Evolutionary conservation across 1,284 basidiomycete species (phyloP).

Genomic region (Cutaneotrichosporon sp.): DNA sequence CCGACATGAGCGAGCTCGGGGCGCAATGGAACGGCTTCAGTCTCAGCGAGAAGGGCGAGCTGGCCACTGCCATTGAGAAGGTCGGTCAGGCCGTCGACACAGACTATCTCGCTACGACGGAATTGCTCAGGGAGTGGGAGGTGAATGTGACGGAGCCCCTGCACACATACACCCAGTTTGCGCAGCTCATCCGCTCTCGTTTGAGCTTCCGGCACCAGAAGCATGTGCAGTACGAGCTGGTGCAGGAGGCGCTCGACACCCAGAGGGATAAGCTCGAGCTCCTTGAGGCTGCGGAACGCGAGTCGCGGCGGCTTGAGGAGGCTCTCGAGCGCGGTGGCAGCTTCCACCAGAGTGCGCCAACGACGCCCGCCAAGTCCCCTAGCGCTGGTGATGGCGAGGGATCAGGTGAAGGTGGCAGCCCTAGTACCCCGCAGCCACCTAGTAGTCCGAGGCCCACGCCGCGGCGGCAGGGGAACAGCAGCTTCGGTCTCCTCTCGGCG

Average conservation of each 20-base stretch:
- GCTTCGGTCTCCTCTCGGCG: constrained; percentile 84
- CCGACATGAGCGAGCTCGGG: constrained; percentile 91
- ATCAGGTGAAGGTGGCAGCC: background rate
- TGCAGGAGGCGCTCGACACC: constrained; percentile 79
- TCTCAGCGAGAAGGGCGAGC: constrained; percentile 55
- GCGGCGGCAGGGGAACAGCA: constrained; percentile 38
- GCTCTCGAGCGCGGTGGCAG: constrained; percentile 58
- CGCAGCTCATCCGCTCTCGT: constrained; percentile 85
- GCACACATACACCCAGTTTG: constrained; percentile 94
- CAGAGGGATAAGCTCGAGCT: constrained; percentile 85
- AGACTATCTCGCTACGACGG: constrained; percentile 86
- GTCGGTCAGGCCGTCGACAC: constrained; percentile 88
- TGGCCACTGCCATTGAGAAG: constrained; percentile 45
- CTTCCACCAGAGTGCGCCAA: constrained; percentile 14
- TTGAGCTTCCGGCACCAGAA: constrained; percentile 95
- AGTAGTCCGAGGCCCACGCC: constrained; percentile 8
- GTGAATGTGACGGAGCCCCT: constrained; percentile 91
- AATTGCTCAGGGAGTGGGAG: constrained; percentile 81
- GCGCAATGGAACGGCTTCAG: constrained; percentile 94
- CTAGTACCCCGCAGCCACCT: background rate
- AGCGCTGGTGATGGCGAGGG: background rate
- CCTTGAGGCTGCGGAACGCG: constrained; percentile 84
- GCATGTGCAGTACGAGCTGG: constrained; percentile 96
- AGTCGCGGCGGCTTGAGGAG: constrained; percentile 81
- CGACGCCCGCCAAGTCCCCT: background rate